Evolutionary conservation across 78 protist genomes (phyloP), one percentile per base, ranked within the genome.

Genomic region (Dictyostelium brefeldianum): DNA sequence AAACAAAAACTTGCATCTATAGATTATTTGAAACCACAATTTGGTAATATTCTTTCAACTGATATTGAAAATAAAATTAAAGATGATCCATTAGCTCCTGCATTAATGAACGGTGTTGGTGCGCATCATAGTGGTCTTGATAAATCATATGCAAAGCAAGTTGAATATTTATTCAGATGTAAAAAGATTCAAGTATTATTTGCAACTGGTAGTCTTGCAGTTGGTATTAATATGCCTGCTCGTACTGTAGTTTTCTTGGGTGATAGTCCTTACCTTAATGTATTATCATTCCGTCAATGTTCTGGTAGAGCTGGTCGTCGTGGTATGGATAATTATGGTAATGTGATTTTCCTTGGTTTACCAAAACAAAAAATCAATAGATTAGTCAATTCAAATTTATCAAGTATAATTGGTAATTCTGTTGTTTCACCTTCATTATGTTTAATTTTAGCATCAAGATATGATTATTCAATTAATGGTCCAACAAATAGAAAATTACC

Each of bases 291-390:
- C 94, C 83, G 96, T n/a, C 99, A 98, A 80, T 90, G 95, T 96
- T 67, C 95, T 8, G 99, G 99, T 11, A 95, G 99, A 22, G 97
- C 98, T 1, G 99, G 99, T n/a, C 87, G 99, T 6, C 83, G 99
- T 22, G 99, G 99, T 56, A 69, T 79, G 25, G 99, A 97, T 51
- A 11, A 11, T 41, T 64, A 41, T 12, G 99, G 99, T 20, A 56
- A 96, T 47, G 96, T 93, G 2, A 67, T 96, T n/a, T 89, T 97
- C 85, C 25, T 89, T 11, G 96, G 96, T 8, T 7, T 97, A 9
- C 31, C 94, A 11, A 15, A 41, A 27, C 7, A n/a, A 29, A 69
- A 77, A 62, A 22, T 62, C 20, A 46, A 47, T 46, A 57, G 59
- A 27, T 43, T 95, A n/a, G 20, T 95, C 6, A 36, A 50, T n/a